A percentile compares a stretch with the other conserved stretches of the same genome.
Conservation (phyloP, 179 eudicot species). For the Monotropa hypopitys region DNA sequence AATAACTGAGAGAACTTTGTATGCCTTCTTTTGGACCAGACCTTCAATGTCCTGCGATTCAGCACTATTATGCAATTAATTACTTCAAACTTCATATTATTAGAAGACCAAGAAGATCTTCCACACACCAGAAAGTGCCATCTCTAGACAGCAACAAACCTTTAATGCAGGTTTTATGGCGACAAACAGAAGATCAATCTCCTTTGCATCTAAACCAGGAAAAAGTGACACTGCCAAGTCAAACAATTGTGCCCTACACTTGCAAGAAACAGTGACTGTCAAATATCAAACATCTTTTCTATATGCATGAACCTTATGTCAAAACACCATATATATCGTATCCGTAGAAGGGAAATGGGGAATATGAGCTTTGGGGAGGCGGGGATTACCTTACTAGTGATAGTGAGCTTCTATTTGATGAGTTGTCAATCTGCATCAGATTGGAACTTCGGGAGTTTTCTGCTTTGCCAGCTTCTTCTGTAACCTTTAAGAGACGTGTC, state of each 20-base stretch:
- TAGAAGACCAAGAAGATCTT: background rate
- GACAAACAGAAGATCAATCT: conserved; percentile 45
- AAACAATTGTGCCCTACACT: conserved; percentile 55
- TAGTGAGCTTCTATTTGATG: conserved; percentile 29
- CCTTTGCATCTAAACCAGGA: conserved; percentile 62
- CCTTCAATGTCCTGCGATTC: conserved; percentile 59
- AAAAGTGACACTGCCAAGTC: conserved; percentile 77
- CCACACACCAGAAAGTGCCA: background rate
- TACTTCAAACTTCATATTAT: background rate
- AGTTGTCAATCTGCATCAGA: conserved; percentile 57
- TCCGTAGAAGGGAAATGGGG: background rate
- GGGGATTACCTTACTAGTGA: conserved; percentile 33
- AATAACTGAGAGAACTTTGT: conserved; percentile 69
- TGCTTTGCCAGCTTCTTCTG: conserved; percentile 33
- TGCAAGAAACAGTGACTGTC: conserved; percentile 8
- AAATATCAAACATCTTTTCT: background rate
- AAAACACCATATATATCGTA: background rate
- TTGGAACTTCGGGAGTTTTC: conserved; percentile 19
- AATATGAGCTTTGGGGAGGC: background rate
- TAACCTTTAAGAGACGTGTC: conserved; percentile 46
- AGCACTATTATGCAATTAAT: background rate
- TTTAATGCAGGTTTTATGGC: conserved; percentile 49
- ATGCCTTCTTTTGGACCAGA: conserved; percentile 86
- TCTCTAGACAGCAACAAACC: conserved; percentile 27
- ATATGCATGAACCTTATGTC: background rate